A percentile compares a stretch with the other conserved stretches of the same genome.
phyloP scores from a whole-genome alignment of 805 yeast species.

The Debaryomyces maramus region DNA sequence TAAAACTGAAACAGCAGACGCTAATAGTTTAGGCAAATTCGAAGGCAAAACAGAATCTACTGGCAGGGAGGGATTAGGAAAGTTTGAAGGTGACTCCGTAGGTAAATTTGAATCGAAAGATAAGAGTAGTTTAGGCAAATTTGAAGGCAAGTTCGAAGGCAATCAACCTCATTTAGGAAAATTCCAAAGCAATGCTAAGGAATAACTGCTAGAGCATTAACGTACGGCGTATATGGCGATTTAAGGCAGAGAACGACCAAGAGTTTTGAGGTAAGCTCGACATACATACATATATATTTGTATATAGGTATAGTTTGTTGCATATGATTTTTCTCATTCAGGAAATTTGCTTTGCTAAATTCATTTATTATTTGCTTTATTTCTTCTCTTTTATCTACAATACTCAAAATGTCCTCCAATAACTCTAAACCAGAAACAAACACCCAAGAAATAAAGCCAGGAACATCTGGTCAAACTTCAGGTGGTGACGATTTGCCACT shows the following conservation, averaged over 20 bases:
- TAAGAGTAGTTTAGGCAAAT: neutral
- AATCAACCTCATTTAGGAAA: too few relatives aligned
- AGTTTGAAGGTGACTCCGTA: constrained; percentile 8
- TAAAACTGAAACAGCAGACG: constrained; percentile 4
- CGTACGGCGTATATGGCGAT: too few relatives aligned
- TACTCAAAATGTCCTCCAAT: neutral
- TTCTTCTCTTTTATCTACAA: neutral
- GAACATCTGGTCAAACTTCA: neutral
- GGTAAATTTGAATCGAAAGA: constrained; percentile 10
- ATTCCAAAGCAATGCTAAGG: too few relatives aligned
- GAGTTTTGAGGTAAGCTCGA: constrained; percentile 1
- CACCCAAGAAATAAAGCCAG: neutral
- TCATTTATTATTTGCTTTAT: constrained; percentile 1
- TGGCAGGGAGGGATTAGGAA: constrained; percentile 2
- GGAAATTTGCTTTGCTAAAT: too few relatives aligned
- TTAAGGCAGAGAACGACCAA: too few relatives aligned
- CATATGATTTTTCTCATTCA: too few relatives aligned
- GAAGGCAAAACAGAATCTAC: constrained; percentile 1
- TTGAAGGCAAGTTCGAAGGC: constrained; percentile 10
- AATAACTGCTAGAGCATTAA: too few relatives aligned
- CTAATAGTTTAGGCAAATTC: neutral
- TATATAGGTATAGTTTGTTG: neutral
- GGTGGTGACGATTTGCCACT: neutral
- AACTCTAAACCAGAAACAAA: neutral
- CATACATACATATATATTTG: neutral